Conservation (phyloP, 176 grass and related monocot genomes). For the Juncus inflexus region DNA sequence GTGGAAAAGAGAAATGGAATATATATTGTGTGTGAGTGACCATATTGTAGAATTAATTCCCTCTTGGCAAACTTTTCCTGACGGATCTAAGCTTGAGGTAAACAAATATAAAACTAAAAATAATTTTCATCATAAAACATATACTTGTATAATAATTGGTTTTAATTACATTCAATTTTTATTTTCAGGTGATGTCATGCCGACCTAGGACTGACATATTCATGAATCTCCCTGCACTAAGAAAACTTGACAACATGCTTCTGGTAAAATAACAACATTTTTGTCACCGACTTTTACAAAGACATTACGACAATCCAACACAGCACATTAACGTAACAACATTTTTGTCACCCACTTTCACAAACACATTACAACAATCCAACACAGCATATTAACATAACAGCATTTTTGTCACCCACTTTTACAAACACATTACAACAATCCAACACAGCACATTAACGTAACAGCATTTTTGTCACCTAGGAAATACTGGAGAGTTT, state of each 20-base stretch:
- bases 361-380: not conserved
- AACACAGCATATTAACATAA: no score
- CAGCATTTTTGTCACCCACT: not conserved
- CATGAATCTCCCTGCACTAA: slow-evolving; percentile 84
- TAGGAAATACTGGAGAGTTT: slow-evolving; percentile 91
- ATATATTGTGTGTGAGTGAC: slow-evolving; percentile 90
- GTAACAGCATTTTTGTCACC: not conserved
- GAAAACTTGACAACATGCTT: slow-evolving; percentile 94
- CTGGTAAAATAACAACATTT: slow-evolving; percentile 73
- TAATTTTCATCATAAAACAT: slow-evolving; percentile 1
- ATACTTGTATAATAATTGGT: not conserved
- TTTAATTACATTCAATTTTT: not conserved
- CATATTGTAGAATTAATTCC: slow-evolving; percentile 87
- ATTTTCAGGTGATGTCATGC: slow-evolving; percentile 81
- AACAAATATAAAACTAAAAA: not conserved
- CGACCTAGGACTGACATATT: slow-evolving; percentile 72
- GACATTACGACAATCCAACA: no score
- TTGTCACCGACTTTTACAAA: not conserved
- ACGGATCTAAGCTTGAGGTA: slow-evolving; percentile 89
- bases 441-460: no score
- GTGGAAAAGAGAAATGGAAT: slow-evolving; percentile 95
- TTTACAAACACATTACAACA: not conserved
- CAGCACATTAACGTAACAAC: no score
- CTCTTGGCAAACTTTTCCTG: slow-evolving; percentile 86
- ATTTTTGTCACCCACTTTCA: not conserved